Conservation (phyloP, 148 eudicot species). For the Arbutus unedo region DNA sequence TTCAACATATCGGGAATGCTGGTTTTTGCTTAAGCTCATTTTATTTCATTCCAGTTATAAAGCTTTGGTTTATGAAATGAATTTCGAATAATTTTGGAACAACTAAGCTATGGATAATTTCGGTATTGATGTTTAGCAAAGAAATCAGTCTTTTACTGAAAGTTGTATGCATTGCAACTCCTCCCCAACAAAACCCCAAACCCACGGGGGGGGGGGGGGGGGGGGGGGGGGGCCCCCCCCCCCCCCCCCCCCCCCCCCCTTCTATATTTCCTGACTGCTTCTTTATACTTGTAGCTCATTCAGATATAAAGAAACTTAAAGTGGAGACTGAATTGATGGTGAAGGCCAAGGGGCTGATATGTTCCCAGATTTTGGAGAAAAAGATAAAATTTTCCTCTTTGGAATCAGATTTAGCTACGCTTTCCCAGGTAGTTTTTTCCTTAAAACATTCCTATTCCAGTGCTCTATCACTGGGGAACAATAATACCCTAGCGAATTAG, state of each 20-base stretch:
- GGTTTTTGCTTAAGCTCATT: not conserved
- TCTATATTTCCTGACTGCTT: not conserved
- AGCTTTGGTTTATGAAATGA: not conserved
- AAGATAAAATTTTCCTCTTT: slow-evolving; percentile 57
- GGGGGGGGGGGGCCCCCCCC: too few species aligned
- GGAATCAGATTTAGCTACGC: slow-evolving; percentile 62
- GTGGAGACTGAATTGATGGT: slow-evolving; percentile 59
- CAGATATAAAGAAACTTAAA: slow-evolving; percentile 46
- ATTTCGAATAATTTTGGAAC: not conserved
- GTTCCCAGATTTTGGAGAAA: slow-evolving; percentile 67
- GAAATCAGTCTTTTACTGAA: not conserved
- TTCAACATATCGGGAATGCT: not conserved
- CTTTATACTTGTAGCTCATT: slow-evolving; percentile 44
- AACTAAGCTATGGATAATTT: not conserved
- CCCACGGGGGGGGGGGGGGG: too few species aligned
- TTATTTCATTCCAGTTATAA: not conserved
- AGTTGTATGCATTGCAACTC: not conserved
- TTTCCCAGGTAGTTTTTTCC: slow-evolving; percentile 50
- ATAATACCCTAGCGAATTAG: too few species aligned
- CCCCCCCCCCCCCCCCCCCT: not conserved
- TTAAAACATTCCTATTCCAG: not conserved
- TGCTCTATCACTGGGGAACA: not conserved
- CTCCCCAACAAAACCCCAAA: too few species aligned
- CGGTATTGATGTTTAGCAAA: not conserved
- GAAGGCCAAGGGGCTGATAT: slow-evolving; percentile 53